Percentiles rank a stretch among this genome's conserved stretches.
phyloP scores from a whole-genome alignment of 257 asterid species.

The Solanum habrochaites region DNA sequence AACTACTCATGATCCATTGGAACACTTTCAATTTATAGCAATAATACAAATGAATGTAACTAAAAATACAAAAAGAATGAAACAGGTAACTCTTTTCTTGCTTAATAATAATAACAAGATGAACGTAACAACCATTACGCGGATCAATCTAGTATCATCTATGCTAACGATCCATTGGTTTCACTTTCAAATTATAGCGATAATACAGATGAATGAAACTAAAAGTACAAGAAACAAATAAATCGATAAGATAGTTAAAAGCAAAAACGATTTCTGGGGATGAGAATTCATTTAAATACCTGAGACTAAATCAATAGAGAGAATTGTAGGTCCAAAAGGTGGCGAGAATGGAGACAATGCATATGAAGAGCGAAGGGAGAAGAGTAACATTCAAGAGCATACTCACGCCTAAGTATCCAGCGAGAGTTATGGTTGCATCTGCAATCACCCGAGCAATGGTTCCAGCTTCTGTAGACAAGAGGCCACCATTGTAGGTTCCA shows the following conservation, averaged over 20 bases:
- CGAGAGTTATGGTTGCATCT: conserved; percentile 80
- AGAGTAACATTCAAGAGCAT: conserved; percentile 67
- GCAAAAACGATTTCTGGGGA: background rate
- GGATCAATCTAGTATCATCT: background rate
- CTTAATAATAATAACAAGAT: background rate
- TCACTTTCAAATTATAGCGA: background rate
- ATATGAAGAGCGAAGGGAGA: conserved; percentile 63
- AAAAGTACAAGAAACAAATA: background rate
- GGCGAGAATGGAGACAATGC: conserved; percentile 64
- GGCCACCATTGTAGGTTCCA: conserved; percentile 84
- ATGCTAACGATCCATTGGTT: background rate
- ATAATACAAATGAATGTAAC: background rate
- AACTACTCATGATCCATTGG: background rate
- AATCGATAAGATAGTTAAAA: background rate
- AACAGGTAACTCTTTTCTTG: background rate
- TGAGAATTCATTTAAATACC: background rate
- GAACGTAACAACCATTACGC: background rate
- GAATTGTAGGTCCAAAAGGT: conserved; percentile 82
- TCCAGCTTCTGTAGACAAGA: conserved; percentile 89
- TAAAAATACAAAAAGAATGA: too few relatives aligned
- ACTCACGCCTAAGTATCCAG: conserved; percentile 61
- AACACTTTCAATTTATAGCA: background rate
- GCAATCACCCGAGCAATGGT: conserved; percentile 86
- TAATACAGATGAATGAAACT: background rate
- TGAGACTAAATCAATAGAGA: conserved; percentile 26